Percentiles rank a stretch among this genome's conserved stretches.
Conservation (phyloP, 257 asterid genomes). For the Schizonepeta tenuifolia region DNA sequence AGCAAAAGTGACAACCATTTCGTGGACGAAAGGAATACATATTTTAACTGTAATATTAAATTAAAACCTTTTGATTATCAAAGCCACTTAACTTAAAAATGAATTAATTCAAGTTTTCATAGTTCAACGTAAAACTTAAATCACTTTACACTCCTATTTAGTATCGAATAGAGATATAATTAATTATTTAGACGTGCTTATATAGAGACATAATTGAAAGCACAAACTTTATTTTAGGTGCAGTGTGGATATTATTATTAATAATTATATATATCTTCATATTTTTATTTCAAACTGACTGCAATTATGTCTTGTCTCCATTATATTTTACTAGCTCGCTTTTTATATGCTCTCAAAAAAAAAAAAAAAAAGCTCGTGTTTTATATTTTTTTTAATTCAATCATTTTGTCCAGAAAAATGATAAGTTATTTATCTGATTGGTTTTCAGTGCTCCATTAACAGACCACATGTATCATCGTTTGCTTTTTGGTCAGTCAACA, state of each 20-base stretch:
- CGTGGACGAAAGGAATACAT: too few species aligned
- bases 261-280: background rate
- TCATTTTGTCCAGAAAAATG: background rate
- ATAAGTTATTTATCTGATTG: background rate
- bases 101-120: background rate
- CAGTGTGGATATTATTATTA: background rate
- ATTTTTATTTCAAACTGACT: background rate
- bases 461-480: background rate
- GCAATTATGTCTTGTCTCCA: constrained; percentile 4
- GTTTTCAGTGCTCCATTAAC: background rate
- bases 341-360: too few species aligned
- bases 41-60: background rate
- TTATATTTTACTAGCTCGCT: background rate
- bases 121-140: too few species aligned
- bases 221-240: background rate
- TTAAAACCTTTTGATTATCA: background rate
- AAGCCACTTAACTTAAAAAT: background rate
- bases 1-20: too few species aligned
- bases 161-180: too few species aligned
- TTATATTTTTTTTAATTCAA: background rate
- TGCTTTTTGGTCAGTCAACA: background rate
- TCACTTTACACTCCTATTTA: background rate
- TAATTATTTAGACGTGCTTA: background rate
- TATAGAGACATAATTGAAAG: background rate
- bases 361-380: too few species aligned